phyloP scores from a whole-genome alignment of 495 filamentous ascomycete genomes.

The Monascus purpureus region DNA sequence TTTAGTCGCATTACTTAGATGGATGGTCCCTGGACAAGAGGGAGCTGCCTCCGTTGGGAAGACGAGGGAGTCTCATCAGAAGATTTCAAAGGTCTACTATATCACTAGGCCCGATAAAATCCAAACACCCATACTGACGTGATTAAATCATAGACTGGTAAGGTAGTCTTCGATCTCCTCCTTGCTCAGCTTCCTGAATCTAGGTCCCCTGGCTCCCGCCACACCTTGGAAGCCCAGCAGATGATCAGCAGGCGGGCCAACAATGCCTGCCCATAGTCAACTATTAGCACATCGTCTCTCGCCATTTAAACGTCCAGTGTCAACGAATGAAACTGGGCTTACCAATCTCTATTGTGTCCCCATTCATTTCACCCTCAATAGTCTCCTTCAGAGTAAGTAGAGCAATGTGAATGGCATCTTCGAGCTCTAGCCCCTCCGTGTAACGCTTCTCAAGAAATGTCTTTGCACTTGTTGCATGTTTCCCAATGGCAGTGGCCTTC shows the following conservation, averaged over 20 bases:
- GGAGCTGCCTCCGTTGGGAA: too few species aligned
- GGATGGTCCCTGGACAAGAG: too few species aligned
- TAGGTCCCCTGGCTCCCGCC: slow-evolving; percentile 73
- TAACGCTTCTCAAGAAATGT: slow-evolving; percentile 98
- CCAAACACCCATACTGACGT: slow-evolving; percentile 2
- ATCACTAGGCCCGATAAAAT: slow-evolving; percentile 9
- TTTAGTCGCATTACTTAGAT: neutral
- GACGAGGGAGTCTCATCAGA: too few species aligned
- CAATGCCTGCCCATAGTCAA: slow-evolving; percentile 57
- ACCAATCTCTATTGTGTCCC: slow-evolving; percentile 98
- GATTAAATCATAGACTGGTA: slow-evolving; percentile 62
- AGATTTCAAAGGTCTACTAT: slow-evolving; percentile 16
- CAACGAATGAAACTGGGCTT: slow-evolving; percentile 22
- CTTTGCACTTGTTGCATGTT: slow-evolving; percentile 95
- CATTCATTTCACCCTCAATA: slow-evolving; percentile 98
- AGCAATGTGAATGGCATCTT: slow-evolving; percentile 98
- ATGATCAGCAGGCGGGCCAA: slow-evolving; percentile 86
- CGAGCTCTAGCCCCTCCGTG: slow-evolving; percentile 89
- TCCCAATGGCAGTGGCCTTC: slow-evolving; percentile 98
- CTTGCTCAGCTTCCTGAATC: slow-evolving; percentile 91
- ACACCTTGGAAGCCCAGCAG: slow-evolving; percentile 88
- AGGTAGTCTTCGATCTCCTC: slow-evolving; percentile 98
- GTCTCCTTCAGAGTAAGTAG: slow-evolving; percentile 96
- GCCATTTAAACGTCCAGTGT: too few species aligned
- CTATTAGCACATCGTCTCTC: slow-evolving; percentile 4